Evolutionary conservation across 495 filamentous ascomycete species (phyloP).

Genomic region (Astrocystis sublimbata): DNA sequence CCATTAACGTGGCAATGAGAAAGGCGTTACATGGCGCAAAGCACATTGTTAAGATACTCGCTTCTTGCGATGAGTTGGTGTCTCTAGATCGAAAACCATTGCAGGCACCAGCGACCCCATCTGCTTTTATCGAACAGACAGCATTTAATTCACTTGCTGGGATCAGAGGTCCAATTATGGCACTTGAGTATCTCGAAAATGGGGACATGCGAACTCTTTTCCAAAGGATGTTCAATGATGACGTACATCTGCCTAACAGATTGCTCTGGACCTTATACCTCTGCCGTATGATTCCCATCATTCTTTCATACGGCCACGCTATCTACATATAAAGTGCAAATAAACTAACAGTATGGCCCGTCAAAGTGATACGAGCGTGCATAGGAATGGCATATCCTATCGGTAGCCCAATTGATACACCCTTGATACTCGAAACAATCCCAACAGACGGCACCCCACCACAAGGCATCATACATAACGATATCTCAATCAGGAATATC

Average conservation of each 20-base stretch:
- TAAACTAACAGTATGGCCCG: not conserved
- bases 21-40: constrained; percentile 1
- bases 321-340: not conserved
- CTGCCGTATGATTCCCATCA: not conserved
- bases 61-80: not conserved
- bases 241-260: constrained; percentile 6
- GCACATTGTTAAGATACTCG: constrained; percentile 4
- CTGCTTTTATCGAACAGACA: not conserved
- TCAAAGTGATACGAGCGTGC: constrained; percentile 10
- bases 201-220: not conserved
- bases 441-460: not conserved
- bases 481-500: not conserved
- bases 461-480: not conserved
- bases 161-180: not conserved
- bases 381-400: constrained; percentile 15
- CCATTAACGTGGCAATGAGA: not conserved
- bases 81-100: not conserved
- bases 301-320: not conserved
- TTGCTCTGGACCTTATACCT: constrained; percentile 8
- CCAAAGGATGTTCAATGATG: not conserved
- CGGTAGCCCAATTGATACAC: not conserved
- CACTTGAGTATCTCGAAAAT: constrained; percentile 6
- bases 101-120: not conserved
- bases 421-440: not conserved
- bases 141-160: not conserved